Conservation (phyloP, 331 rosid genomes). For the Quercus phellos region DNA sequence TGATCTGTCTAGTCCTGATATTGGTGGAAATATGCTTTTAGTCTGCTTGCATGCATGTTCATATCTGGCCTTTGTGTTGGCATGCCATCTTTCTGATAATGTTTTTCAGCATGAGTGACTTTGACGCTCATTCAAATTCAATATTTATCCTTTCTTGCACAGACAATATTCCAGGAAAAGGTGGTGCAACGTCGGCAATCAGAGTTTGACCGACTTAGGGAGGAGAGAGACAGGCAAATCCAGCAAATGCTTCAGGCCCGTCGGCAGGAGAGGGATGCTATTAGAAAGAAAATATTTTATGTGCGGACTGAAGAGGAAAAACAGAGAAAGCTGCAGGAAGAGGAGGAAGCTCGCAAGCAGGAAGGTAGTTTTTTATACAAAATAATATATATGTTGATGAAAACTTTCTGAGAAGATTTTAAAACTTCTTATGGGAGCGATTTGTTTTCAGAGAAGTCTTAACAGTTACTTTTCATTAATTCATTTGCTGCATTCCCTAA, state of each 20-base stretch:
- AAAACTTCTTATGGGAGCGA: background rate
- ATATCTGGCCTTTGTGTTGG: background rate
- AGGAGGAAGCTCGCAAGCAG: constrained; percentile 70
- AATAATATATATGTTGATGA: background rate
- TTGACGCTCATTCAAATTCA: background rate
- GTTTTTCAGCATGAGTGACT: background rate
- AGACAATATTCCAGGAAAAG: constrained; percentile 58
- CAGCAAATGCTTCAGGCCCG: constrained; percentile 56
- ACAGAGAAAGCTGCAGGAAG: constrained; percentile 55
- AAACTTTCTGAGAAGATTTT: background rate
- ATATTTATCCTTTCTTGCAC: background rate
- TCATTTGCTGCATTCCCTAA: no score
- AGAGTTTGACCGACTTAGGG: constrained; percentile 56
- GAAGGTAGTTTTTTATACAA: constrained; percentile 18
- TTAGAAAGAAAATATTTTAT: constrained; percentile 71
- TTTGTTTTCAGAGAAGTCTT: background rate
- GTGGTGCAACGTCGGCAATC: constrained; percentile 62
- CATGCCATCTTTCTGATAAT: background rate
- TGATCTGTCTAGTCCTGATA: background rate
- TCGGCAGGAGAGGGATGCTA: constrained; percentile 58
- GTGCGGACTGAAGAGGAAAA: constrained; percentile 76
- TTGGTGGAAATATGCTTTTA: background rate
- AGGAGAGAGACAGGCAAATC: constrained; percentile 66
- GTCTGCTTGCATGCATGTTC: background rate
- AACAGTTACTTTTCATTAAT: background rate